Base-by-base conservation (phyloP, 179 eudicot genomes). In the Vitellaria paradoxa region DNA sequence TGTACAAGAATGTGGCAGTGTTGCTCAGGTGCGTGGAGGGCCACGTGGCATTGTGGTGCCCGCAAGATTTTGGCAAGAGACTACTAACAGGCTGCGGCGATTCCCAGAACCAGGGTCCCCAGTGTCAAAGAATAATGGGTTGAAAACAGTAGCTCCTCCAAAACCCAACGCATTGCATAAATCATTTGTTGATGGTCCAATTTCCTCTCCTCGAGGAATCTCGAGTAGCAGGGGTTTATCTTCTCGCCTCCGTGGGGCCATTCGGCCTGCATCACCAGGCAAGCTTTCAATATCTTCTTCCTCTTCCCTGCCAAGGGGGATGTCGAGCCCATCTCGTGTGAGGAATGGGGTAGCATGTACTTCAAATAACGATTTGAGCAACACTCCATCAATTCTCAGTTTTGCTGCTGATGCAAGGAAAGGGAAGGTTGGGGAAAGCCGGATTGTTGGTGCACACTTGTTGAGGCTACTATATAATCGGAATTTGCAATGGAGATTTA, bases 401-500 rank as follows among this genome's bases (percentile, higher is more conserved):
- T 91, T 84, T 89, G 86, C 86, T 1, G 88, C 82, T 81, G 97
- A 92, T 77, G 84, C 85, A n/a, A 30, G 80, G 52, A 26, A 60
- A 23, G 79, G 83, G 66, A 81, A 70, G 72, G 72, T 71, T 7
- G 76, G 79, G 76, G 79, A 75, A 7, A 76, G 63, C 53, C 78
- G 88, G 55, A 87, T 92, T 78, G 76, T 82, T 82, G 94, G 94
- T 83, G 97, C 93, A 9, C 97, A 94, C 78, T 84, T 82, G 21
- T 82, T 96, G 83, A 87, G 96, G 86, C 82, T 96, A 59, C 86
- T 94, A 21, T 82, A 96, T 82, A 96, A 96, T 80, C 87, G 97
- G 80, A 91, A 88, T 9, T 76, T 96, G 87, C 99, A 96, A 77
- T 96, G 98, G 99, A 85, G 97, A 75, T 91, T 89, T 84, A 89